These are phyloP conservation scores for Gyrodon lividus DNA, from an alignment of 768 basidiomycete species.

Conservation along the genomic window DNA sequence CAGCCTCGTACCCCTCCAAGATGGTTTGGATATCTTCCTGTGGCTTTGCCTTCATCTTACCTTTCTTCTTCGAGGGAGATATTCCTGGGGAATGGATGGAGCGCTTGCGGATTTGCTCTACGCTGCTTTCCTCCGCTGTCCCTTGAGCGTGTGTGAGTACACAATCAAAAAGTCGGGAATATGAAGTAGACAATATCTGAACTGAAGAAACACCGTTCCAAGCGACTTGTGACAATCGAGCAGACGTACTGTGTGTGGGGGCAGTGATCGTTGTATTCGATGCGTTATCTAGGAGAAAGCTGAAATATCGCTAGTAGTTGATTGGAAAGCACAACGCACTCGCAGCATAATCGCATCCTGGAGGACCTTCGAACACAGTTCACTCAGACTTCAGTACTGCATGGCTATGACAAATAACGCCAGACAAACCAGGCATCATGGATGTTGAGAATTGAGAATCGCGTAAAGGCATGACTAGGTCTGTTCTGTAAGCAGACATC, in stretches of 20 bases:
- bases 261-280: background rate
- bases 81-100: constrained; percentile 2
- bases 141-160: constrained; percentile 9
- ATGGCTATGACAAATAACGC: background rate
- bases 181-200: too few relatives aligned
- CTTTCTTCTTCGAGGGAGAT: constrained; percentile 37
- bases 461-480: background rate
- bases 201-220: too few relatives aligned
- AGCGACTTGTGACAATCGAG: background rate
- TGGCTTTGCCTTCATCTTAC: constrained; percentile 40
- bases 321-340: constrained; percentile 10
- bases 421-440: constrained; percentile 7
- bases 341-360: background rate
- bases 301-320: background rate
- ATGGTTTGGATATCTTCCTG: constrained; percentile 25
- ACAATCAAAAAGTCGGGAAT: too few relatives aligned
- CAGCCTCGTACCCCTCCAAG: constrained; percentile 56
- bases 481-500: background rate
- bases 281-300: background rate
- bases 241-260: constrained; percentile 20
- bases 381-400: constrained; percentile 2
- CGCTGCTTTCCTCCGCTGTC: background rate
- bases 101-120: constrained; percentile 1
- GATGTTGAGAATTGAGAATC: background rate
- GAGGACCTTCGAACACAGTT: constrained; percentile 4